Conservation (phyloP, 1,139 yeast genomes). For the Taphrina sp. region DNA sequence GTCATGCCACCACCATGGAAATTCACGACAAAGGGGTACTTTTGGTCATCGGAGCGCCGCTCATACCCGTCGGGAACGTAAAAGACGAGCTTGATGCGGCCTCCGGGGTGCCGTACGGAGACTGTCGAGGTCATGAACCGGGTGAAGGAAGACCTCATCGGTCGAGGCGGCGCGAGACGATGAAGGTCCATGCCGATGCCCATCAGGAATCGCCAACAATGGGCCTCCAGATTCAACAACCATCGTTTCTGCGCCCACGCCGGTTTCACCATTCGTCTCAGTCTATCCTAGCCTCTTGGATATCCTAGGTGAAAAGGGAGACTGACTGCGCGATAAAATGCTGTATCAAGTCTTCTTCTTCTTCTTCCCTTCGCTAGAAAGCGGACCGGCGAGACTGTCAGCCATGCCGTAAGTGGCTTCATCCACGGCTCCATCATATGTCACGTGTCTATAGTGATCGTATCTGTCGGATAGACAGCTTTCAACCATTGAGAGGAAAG, state of each 20-base stretch:
- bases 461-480: too few relatives aligned
- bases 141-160: slow-evolving; percentile 8
- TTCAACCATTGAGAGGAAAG: too few relatives aligned
- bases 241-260: neutral
- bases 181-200: slow-evolving; percentile 16
- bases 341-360: too few relatives aligned
- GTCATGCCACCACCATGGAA: slow-evolving; percentile 47
- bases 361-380: too few relatives aligned
- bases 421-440: too few relatives aligned
- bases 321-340: too few relatives aligned
- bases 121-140: neutral
- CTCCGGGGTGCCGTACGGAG: neutral
- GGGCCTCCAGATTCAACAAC: slow-evolving; percentile 7
- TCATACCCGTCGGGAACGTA: slow-evolving; percentile 7
- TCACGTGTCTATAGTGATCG: too few relatives aligned
- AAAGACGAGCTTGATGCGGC: slow-evolving; percentile 13
- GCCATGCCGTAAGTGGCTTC: too few relatives aligned
- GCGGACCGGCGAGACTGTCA: too few relatives aligned
- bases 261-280: slow-evolving; percentile 1
- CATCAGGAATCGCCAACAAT: slow-evolving; percentile 19
- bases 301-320: too few relatives aligned
- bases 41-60: neutral
- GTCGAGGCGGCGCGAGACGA: slow-evolving; percentile 18
- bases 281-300: too few relatives aligned
- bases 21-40: slow-evolving; percentile 43